phyloP scores from a whole-genome alignment of 192 early-diverging fungal genomes.

The Coemansia sp. region DNA sequence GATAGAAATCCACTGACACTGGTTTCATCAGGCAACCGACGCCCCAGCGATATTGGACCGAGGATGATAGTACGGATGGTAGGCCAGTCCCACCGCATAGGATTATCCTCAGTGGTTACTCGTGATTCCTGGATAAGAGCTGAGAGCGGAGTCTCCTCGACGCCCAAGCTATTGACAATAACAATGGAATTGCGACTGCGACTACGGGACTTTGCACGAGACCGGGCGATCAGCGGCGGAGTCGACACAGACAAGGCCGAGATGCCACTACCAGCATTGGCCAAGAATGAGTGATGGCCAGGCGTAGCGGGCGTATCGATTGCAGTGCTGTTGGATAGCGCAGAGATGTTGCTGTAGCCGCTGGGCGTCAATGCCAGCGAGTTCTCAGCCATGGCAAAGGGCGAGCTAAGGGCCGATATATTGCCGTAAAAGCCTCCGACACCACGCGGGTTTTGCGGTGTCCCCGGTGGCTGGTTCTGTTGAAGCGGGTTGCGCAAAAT shows the following conservation, averaged over 20 bases:
- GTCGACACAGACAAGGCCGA: slow-evolving; percentile 28
- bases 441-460: not conserved
- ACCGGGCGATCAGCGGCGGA: slow-evolving; percentile 35
- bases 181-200: slow-evolving; percentile 42
- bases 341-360: not conserved
- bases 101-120: slow-evolving; percentile 51
- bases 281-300: not conserved
- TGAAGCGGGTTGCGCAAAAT: slow-evolving; percentile 32
- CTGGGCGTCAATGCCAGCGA: not conserved
- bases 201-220: slow-evolving; percentile 57
- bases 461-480: slow-evolving; percentile 10
- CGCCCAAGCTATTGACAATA: slow-evolving; percentile 23
- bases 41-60: slow-evolving; percentile 27
- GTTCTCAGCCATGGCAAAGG: slow-evolving; percentile 35
- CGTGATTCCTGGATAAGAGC: slow-evolving; percentile 44
- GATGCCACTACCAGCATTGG: not conserved
- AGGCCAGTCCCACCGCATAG: slow-evolving; percentile 57
- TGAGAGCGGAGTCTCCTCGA: slow-evolving; percentile 30
- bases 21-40: slow-evolving; percentile 39
- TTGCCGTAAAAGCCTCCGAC: not conserved
- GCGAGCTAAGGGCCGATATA: slow-evolving; percentile 32
- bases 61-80: slow-evolving; percentile 39
- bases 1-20: slow-evolving; percentile 34
- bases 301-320: not conserved
- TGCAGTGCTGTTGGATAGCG: slow-evolving; percentile 9